A percentile compares a stretch with the other conserved stretches of the same genome.
These are phyloP conservation scores for Parietaria judaica DNA, from an alignment of 306 rosid species.

Conservation along the genomic window DNA sequence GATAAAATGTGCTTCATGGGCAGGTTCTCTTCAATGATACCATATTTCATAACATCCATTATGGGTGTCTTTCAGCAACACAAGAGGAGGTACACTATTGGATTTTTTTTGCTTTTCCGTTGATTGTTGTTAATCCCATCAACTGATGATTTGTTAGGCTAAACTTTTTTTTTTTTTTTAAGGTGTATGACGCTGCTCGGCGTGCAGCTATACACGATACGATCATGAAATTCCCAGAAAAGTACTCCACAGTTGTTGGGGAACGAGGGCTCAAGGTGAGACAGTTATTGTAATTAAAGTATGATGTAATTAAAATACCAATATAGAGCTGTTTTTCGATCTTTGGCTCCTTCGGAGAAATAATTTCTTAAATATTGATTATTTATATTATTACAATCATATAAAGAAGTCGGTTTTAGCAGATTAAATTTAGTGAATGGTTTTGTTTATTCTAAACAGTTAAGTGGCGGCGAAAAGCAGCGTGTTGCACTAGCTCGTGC, in stretches of 20 bases:
- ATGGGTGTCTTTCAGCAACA: conserved; percentile 79
- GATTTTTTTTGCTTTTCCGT: conserved; percentile 11
- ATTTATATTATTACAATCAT: too few species aligned
- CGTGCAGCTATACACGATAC: conserved; percentile 90
- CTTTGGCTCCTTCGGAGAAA: too few species aligned
- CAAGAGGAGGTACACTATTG: conserved; percentile 65
- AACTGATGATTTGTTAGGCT: conserved; percentile 17
- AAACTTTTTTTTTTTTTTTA: conserved; percentile 5
- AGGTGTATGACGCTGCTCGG: conserved; percentile 93
- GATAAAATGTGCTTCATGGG: conserved; percentile 24
- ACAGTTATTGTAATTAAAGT: conserved; percentile 3
- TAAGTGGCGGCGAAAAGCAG: conserved; percentile 98
- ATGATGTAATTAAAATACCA: background rate
- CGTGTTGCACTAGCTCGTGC: conserved; percentile 97
- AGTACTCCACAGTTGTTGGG: conserved; percentile 82
- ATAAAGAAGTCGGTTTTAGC: background rate
- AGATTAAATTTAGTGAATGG: conserved; percentile 13
- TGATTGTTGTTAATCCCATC: conserved; percentile 12
- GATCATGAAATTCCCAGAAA: conserved; percentile 77
- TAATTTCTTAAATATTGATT: too few species aligned
- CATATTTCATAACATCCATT: conserved; percentile 83
- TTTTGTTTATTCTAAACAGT: conserved; percentile 38
- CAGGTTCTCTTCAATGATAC: conserved; percentile 97
- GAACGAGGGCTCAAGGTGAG: conserved; percentile 98
- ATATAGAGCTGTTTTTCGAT: too few species aligned